Conservation (phyloP, 805 yeast species). For the Lipomyces sp. region DNA sequence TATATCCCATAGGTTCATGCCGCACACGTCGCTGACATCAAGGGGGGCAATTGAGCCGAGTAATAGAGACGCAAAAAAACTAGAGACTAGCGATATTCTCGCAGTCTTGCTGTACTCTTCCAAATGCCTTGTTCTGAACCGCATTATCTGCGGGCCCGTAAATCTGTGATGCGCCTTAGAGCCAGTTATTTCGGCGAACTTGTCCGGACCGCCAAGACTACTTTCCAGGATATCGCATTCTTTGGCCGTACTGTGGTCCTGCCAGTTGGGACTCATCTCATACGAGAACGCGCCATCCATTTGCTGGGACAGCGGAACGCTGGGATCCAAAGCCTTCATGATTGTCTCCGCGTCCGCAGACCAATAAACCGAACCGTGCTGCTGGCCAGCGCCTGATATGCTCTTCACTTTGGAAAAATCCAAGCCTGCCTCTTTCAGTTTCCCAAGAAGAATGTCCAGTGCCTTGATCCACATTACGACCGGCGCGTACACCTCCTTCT, state of each 20-base stretch:
- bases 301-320: constrained; percentile 44
- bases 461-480: constrained; percentile 91
- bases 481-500: constrained; percentile 69
- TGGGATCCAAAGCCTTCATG: constrained; percentile 42
- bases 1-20: constrained; percentile 84
- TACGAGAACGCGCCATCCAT: constrained; percentile 58
- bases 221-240: constrained; percentile 63
- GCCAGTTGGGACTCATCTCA: constrained; percentile 84
- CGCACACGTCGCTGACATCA: constrained; percentile 88
- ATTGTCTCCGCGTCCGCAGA: constrained; percentile 46
- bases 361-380: constrained; percentile 90
- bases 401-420: constrained; percentile 61
- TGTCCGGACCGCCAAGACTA: constrained; percentile 56
- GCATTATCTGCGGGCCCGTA: constrained; percentile 88
- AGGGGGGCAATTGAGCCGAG: constrained; percentile 60
- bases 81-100: constrained; percentile 71
- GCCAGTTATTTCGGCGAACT: constrained; percentile 68
- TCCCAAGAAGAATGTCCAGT: constrained; percentile 57
- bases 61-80: constrained; percentile 69
- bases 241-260: constrained; percentile 78
- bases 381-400: constrained; percentile 85
- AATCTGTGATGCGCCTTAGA: constrained; percentile 85
- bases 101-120: constrained; percentile 53
- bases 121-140: constrained; percentile 54
- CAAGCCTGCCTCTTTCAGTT: constrained; percentile 47